Evolutionary conservation across 2,329 filamentous ascomycete genomes (phyloP).

Genomic region (Fusarium redolens): DNA sequence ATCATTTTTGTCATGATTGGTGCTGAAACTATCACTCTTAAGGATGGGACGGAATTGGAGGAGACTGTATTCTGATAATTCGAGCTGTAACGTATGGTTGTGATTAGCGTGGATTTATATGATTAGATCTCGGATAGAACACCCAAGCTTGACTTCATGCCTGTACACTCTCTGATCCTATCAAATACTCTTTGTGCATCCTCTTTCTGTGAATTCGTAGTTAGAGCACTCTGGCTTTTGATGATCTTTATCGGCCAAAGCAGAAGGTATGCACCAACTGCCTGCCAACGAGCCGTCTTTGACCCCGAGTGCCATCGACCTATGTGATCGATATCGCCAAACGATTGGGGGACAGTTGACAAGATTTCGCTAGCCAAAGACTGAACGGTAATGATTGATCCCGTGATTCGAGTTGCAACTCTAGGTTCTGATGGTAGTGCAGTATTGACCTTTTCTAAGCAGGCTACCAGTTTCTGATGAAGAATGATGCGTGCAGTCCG

Average conservation of each 20-base stretch:
- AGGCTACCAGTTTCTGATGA: constrained; percentile 50
- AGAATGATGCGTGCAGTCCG: constrained; percentile 53
- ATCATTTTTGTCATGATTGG: constrained; percentile 56
- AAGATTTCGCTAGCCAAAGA: constrained; percentile 49
- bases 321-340: constrained; percentile 51
- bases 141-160: constrained; percentile 52
- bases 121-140: constrained; percentile 39
- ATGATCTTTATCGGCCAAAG: constrained; percentile 54
- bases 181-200: constrained; percentile 48
- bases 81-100: too few relatives aligned
- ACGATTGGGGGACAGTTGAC: constrained; percentile 51
- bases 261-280: constrained; percentile 52
- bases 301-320: constrained; percentile 16
- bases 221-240: constrained; percentile 41
- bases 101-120: background rate
- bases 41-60: constrained; percentile 52
- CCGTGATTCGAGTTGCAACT: background rate
- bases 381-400: constrained; percentile 33
- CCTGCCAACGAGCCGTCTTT: constrained; percentile 43
- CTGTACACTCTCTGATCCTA: constrained; percentile 53
- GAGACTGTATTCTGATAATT: constrained; percentile 44
- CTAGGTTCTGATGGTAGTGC: background rate
- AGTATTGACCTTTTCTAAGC: constrained; percentile 28
- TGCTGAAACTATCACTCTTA: constrained; percentile 53
- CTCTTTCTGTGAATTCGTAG: constrained; percentile 45